phyloP scores from a whole-genome alignment of 177 flowering plant genomes.

The Vitis hybrid region DNA sequence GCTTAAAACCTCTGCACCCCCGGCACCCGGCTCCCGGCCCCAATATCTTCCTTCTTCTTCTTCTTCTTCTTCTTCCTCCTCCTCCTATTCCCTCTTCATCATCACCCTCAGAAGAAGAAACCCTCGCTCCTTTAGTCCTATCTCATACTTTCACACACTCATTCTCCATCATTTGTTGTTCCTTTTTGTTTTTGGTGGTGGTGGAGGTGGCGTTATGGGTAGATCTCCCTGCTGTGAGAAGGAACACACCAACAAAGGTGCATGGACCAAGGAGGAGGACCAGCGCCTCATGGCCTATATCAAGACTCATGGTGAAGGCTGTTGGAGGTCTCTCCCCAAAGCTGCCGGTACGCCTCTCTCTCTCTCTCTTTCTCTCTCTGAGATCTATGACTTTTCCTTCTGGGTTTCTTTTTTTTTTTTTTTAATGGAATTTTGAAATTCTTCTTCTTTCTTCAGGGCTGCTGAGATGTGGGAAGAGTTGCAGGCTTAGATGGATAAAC shows the following conservation, averaged over 20 bases:
- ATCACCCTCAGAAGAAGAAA: too few relatives aligned
- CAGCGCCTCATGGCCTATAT: constrained; percentile 44
- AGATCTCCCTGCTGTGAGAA: constrained; percentile 58
- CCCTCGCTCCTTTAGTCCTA: too few relatives aligned
- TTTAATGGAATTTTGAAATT: not conserved
- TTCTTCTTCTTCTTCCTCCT: not conserved
- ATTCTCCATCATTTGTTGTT: too few relatives aligned
- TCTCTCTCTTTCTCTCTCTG: too few relatives aligned
- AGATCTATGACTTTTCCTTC: not conserved
- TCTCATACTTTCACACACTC: too few relatives aligned
- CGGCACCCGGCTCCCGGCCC: not conserved
- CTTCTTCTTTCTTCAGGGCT: constrained; percentile 26
- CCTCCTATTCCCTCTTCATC: too few relatives aligned
- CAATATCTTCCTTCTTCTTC: not conserved
- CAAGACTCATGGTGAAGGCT: constrained; percentile 51
- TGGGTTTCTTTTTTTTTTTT: not conserved
- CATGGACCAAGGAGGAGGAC: constrained; percentile 59
- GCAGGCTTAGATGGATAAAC: constrained; percentile 41
- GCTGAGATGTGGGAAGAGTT: constrained; percentile 48
- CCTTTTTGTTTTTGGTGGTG: too few relatives aligned
- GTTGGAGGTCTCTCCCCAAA: constrained; percentile 65
- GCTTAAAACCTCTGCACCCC: not conserved
- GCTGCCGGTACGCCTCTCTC: constrained; percentile 40
- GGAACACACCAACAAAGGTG: constrained; percentile 55
- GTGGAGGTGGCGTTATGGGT: constrained; percentile 23